Evolutionary conservation across 305 asterid genomes (phyloP), one percentile per base, ranked within the genome.

Genomic region (Fraxinus sp.): DNA sequence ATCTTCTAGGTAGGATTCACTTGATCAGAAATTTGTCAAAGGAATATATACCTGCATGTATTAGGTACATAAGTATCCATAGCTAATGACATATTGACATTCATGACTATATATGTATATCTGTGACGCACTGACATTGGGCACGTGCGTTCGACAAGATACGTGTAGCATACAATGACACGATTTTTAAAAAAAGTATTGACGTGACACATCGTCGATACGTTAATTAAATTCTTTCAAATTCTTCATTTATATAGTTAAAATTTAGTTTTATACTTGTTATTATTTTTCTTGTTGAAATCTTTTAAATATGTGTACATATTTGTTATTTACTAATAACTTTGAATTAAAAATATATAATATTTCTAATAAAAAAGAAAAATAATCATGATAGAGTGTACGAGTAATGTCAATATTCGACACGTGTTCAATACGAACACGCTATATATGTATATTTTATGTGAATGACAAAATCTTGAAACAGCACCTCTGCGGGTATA

Each of bases 81-180:
- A 62, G 32, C 71, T 62, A 1, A 62, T 20, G 71, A 20, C 14
- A 43, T 39, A 57, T 7, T 57, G 68, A 18, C 30, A 36, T 22
- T 22, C 71, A 62, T 20, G 32, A 62, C 49, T 36, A 18, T 7
- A 37, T 37, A 7, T 37, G 43, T 7, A 36, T 7, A 36, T 36
- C 41, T 36, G 7, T 35, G 39, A 35, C 0, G 7, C 39, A 35
- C 39, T 1, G 39, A 35, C 39, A 35, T 35, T 93, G 98, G 97
- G 92, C 98, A 75, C 39, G 39, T 35, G 8, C 1, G 39, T 35
- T 7, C 7, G 8, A 35, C 8, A 5, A 5, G 8, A 35, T 35
- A 35, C 5, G 7, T 35, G 39, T 5, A 35, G 39, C 8, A 35
- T 35, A 35, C 7, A 35, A 0, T 1, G 1, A 35, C 7, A 35